These are phyloP conservation scores for Bruguiera hainesii DNA, from an alignment of 441 rosid genomes.

Conservation along the genomic window DNA sequence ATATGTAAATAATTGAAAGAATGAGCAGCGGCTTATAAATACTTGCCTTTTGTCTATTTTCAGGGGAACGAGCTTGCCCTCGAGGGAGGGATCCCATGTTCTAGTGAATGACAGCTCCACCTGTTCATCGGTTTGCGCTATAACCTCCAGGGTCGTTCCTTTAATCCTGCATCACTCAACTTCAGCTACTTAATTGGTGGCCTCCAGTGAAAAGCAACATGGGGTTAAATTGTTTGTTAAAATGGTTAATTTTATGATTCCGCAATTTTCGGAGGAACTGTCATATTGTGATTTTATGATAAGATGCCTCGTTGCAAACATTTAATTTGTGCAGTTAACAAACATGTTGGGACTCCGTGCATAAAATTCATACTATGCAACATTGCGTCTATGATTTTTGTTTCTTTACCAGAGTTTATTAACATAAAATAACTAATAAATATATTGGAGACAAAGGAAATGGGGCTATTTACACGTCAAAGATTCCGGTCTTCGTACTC, in stretches of 20 bases:
- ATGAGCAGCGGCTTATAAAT: no score
- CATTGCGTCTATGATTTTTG: no score
- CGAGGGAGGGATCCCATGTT: conserved; percentile 4
- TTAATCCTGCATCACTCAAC: not conserved
- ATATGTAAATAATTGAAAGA: not conserved
- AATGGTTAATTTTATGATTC: no score
- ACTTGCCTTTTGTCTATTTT: conserved; percentile 51
- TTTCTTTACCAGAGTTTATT: no score
- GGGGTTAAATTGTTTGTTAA: no score
- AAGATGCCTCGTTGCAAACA: no score
- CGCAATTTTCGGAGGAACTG: no score
- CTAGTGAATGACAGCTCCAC: not conserved
- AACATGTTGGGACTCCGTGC: no score
- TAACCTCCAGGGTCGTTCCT: not conserved
- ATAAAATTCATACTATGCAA: no score
- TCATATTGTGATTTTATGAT: no score
- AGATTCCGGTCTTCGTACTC: conserved; percentile 32
- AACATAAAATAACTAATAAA: not conserved
- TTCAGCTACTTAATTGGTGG: not conserved
- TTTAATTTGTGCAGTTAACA: no score
- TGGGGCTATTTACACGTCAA: conserved; percentile 52
- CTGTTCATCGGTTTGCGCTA: not conserved
- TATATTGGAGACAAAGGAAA: not conserved
- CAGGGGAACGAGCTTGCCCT: not conserved
- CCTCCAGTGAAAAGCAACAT: no score